Conservation (phyloP, 306 rosid genomes). For the Quillaja saponaria region DNA sequence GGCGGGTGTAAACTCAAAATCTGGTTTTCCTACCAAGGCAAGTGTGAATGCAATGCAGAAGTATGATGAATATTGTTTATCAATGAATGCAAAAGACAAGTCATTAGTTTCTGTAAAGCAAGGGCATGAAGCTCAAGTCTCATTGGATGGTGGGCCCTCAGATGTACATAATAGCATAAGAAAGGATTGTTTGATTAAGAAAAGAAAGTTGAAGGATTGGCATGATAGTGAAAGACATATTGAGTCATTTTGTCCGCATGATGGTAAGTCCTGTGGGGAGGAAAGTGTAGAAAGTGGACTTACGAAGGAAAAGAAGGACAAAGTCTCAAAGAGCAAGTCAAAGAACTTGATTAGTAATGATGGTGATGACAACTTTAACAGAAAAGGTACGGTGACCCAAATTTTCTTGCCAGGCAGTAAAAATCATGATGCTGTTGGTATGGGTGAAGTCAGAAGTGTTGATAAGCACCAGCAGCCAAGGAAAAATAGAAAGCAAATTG, state of each 20-base stretch:
- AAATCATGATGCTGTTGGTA: slow-evolving; percentile 28
- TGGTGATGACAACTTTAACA: slow-evolving; percentile 43
- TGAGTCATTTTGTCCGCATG: slow-evolving; percentile 31
- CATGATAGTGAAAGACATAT: slow-evolving; percentile 43
- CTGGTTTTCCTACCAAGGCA: slow-evolving; percentile 37
- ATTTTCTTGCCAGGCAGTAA: slow-evolving; percentile 33
- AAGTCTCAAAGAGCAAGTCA: slow-evolving; percentile 32
- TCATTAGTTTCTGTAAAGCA: slow-evolving; percentile 37
- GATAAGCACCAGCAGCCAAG: slow-evolving; percentile 36
- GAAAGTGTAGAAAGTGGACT: slow-evolving; percentile 50
- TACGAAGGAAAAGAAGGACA: slow-evolving; percentile 46
- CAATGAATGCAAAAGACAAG: slow-evolving; percentile 39
- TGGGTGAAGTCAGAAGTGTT: slow-evolving; percentile 33
- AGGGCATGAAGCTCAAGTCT: slow-evolving; percentile 42
- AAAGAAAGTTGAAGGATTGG: slow-evolving; percentile 58
- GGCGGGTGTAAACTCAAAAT: slow-evolving; percentile 40
- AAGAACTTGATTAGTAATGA: slow-evolving; percentile 33
- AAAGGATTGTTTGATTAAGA: slow-evolving; percentile 43
- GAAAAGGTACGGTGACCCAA: slow-evolving; percentile 38
- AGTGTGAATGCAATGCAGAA: slow-evolving; percentile 45
- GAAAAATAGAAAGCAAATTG: slow-evolving; percentile 40
- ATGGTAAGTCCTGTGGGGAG: slow-evolving; percentile 37
- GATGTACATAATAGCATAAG: slow-evolving; percentile 25
- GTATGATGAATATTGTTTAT: slow-evolving; percentile 44
- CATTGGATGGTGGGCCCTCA: slow-evolving; percentile 39